phyloP scores from a whole-genome alignment of 208 protist species.

The Crithidia acanthocephali region DNA sequence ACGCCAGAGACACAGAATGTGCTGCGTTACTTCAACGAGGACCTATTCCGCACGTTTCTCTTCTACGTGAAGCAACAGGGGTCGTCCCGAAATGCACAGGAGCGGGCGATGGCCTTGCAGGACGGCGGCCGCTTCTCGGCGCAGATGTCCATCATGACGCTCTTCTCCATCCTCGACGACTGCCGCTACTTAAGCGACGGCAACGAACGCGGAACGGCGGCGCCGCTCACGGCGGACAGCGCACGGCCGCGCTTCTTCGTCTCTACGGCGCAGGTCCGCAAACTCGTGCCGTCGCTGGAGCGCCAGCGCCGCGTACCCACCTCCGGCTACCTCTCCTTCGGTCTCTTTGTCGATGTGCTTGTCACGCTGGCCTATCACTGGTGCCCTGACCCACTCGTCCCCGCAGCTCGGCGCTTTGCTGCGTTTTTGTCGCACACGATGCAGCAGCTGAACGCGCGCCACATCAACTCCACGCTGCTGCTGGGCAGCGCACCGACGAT shows the following conservation, averaged over 20 bases:
- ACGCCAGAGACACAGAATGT: slow-evolving; percentile 56
- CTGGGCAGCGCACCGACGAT: slow-evolving; percentile 58
- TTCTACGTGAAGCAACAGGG: slow-evolving; percentile 85
- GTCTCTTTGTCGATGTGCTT: slow-evolving; percentile 73
- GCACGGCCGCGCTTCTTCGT: slow-evolving; percentile 47
- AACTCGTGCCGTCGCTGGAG: slow-evolving; percentile 34
- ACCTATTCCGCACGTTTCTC: slow-evolving; percentile 78
- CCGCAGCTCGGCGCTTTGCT: slow-evolving; percentile 66
- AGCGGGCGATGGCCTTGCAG: slow-evolving; percentile 50
- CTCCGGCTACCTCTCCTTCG: slow-evolving; percentile 66
- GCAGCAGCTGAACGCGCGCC: slow-evolving; percentile 53
- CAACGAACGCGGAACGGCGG: slow-evolving; percentile 8
- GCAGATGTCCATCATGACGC: slow-evolving; percentile 49
- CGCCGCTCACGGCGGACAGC: slow-evolving; percentile 5
- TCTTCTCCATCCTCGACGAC: slow-evolving; percentile 70
- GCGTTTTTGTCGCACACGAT: slow-evolving; percentile 68
- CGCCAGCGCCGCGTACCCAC: slow-evolving; percentile 17
- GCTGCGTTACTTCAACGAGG: slow-evolving; percentile 68
- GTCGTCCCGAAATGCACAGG: slow-evolving; percentile 35
- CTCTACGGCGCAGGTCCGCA: slow-evolving; percentile 38
- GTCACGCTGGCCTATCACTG: slow-evolving; percentile 63
- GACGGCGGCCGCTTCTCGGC: slow-evolving; percentile 71
- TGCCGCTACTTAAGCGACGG: slow-evolving; percentile 59
- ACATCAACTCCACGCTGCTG: slow-evolving; percentile 68
- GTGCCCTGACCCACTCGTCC: slow-evolving; percentile 82